Conservation (phyloP, 495 filamentous ascomycete genomes). For the Annulohypoxylon nitens region DNA sequence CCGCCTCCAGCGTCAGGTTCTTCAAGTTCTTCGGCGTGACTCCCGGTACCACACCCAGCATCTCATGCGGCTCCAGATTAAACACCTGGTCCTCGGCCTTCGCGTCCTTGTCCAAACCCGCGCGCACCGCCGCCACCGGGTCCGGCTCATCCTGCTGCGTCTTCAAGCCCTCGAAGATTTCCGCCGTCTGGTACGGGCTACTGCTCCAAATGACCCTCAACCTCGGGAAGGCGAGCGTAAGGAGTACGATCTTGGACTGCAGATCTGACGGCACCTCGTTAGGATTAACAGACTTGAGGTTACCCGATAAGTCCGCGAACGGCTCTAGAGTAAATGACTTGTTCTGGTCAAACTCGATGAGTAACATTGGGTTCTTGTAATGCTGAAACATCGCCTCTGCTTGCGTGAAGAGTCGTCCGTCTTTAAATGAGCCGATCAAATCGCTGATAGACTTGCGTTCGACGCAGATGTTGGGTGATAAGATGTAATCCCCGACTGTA, state of each 20-base stretch:
- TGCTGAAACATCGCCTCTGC: constrained; percentile 93
- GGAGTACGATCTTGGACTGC: constrained; percentile 90
- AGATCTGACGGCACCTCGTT: constrained; percentile 75
- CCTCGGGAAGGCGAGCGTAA: constrained; percentile 91
- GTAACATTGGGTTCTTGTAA: constrained; percentile 89
- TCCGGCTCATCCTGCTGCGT: constrained; percentile 89
- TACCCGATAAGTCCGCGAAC: constrained; percentile 83
- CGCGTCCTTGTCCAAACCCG: constrained; percentile 77
- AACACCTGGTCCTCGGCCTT: constrained; percentile 68
- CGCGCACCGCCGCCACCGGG: constrained; percentile 84
- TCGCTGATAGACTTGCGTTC: constrained; percentile 95
- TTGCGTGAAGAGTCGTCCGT: constrained; percentile 92
- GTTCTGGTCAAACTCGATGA: constrained; percentile 98
- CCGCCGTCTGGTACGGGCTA: constrained; percentile 94
- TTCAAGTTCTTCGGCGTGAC: constrained; percentile 82
- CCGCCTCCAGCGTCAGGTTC: constrained; percentile 76
- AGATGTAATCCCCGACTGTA: constrained; percentile 96
- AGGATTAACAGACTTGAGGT: constrained; percentile 66
- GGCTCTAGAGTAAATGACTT: constrained; percentile 97
- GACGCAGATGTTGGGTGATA: constrained; percentile 89
- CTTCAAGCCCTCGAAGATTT: constrained; percentile 95
- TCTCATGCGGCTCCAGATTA: constrained; percentile 80
- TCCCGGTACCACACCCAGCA: constrained; percentile 87
- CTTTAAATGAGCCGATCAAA: constrained; percentile 88
- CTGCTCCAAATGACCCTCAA: constrained; percentile 94